Conservation (phyloP, 768 basidiomycete species). For the Krasilnikovozyma curviuscula region DNA sequence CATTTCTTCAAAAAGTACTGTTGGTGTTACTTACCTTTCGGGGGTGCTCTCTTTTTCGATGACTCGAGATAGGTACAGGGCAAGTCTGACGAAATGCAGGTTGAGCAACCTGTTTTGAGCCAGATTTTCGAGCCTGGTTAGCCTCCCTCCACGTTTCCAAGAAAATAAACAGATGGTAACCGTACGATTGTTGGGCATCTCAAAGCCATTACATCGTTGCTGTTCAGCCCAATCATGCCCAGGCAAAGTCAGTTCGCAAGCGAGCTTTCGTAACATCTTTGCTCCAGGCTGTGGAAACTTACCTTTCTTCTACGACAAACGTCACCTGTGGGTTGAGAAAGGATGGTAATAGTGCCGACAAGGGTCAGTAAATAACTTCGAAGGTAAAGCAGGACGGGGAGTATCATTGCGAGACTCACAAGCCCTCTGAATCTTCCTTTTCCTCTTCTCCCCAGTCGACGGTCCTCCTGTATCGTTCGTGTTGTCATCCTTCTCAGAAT, state of each 20-base stretch:
- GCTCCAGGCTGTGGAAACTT: background rate
- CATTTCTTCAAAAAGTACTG: background rate
- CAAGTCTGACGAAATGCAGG: constrained; percentile 3
- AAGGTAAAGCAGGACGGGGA: background rate
- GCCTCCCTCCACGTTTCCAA: too few relatives aligned
- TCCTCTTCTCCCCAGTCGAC: too few relatives aligned
- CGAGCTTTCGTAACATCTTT: background rate
- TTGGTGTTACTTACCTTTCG: background rate
- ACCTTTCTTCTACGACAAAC: constrained; percentile 9
- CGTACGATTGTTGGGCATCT: constrained; percentile 9
- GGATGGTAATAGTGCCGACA: background rate
- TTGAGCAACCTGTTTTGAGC: constrained; percentile 5
- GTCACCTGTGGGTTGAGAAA: background rate
- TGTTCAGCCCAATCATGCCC: background rate
- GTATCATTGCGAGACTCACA: too few relatives aligned
- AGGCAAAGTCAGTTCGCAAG: too few relatives aligned
- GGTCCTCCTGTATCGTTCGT: too few relatives aligned
- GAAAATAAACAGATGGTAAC: too few relatives aligned
- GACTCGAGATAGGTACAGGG: constrained; percentile 7
- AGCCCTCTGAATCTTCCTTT: constrained; percentile 4
- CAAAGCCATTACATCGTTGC: constrained; percentile 12
- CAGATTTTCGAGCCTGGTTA: too few relatives aligned
- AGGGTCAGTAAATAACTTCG: background rate
- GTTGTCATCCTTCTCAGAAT: too few relatives aligned
- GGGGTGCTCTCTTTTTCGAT: constrained; percentile 8